A percentile compares a stretch with the other conserved stretches of the same genome.
phyloP scores from a whole-genome alignment of 2,329 filamentous ascomycete genomes.

The Trichoderma sp. region DNA sequence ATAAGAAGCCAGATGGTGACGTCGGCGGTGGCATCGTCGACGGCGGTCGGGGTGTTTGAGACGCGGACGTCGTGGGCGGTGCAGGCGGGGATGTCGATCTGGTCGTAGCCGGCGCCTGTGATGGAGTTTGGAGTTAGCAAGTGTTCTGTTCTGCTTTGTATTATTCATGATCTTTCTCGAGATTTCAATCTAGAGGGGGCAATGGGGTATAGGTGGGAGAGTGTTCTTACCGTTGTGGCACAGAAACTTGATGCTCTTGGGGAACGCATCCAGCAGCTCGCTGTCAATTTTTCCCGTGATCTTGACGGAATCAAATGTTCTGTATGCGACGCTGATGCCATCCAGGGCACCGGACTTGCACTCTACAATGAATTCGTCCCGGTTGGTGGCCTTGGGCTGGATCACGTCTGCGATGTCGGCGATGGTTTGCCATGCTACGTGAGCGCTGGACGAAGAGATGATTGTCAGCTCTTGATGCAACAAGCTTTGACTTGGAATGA shows the following conservation, averaged over 20 bases:
- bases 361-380: conserved; percentile 69
- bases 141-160: background rate
- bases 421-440: conserved; percentile 64
- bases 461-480: background rate
- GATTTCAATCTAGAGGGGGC: background rate
- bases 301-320: conserved; percentile 65
- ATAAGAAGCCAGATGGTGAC: conserved; percentile 78
- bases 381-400: conserved; percentile 59
- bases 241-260: conserved; percentile 56
- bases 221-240: conserved; percentile 57
- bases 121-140: background rate
- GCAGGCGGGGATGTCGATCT: conserved; percentile 73
- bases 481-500: background rate
- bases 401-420: conserved; percentile 65
- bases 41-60: conserved; percentile 78
- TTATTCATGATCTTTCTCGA: background rate
- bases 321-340: conserved; percentile 64
- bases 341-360: conserved; percentile 66
- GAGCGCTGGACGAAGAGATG: conserved; percentile 47
- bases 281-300: conserved; percentile 71
- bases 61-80: conserved; percentile 66
- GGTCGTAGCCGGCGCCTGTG: conserved; percentile 80
- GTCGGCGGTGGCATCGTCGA: conserved; percentile 83
- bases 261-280: conserved; percentile 64
- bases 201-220: background rate